Evolutionary conservation across 768 basidiomycete genomes (phyloP), one percentile per base, ranked within the genome.

Genomic region (Rhizopogon vulgaris): DNA sequence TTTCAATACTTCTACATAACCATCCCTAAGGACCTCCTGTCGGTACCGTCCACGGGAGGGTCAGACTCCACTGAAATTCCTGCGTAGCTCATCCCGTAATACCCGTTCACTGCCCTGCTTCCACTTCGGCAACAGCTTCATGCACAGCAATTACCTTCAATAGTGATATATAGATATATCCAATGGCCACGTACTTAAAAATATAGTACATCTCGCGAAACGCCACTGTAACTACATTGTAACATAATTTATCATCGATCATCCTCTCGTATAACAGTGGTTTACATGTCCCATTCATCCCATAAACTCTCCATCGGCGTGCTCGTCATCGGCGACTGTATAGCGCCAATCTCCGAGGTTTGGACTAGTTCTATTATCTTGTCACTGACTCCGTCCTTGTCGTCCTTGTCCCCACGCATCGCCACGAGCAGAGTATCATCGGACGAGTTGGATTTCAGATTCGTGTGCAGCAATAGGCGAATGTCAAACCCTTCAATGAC

Each of bases 401-500:
- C 82, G 48, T 83, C 78, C 56, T 74, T 75, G 48, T 63, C 62
- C 9, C 87, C 87, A 38, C 72, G 75, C 83, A 84, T 84, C 11
- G 76, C 85, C 4, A 84, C 71, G 41, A 90, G 62, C 22, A 87
- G 72, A 6, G 79, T 72, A 47, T 78, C 77, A 28, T 76, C 71
- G 14, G 58, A 59, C 11, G 46, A 39, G 34, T 55, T 54, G 3
- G 64, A 58, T 15, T 18, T 36, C 28, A 52, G 6, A 24, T 49
- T 52, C 39, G 72, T 66, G 38, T 59, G 61, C 62, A 85, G 75
- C 43, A 89, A 66, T 27, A 89, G 73, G 24, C 87, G 80, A 36
- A 92, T 77, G 58, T 90, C 86, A 10, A 60, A 58, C 0, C 76
- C 89, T 60, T 89, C 85, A 40, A 92, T 82, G n/a, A 90, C 86